These are phyloP conservation scores for Casuarina equisetifolia DNA, from an alignment of 306 rosid genomes.

Conservation along the genomic window DNA sequence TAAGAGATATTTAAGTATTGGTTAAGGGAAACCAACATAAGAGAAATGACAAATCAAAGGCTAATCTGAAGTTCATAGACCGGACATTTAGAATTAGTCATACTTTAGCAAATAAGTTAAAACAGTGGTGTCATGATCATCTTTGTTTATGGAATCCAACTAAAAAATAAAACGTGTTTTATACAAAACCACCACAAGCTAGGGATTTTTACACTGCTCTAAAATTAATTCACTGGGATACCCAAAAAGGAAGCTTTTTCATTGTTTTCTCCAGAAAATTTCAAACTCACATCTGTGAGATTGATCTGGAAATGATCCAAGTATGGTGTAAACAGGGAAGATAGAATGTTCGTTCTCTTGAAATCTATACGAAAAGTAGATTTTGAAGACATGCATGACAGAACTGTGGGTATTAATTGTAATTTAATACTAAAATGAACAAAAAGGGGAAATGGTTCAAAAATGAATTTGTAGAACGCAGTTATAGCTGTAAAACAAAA, in stretches of 20 bases:
- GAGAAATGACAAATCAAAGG: background rate
- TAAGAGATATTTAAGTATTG: constrained; percentile 11
- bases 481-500: constrained; percentile 13
- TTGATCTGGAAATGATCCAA: background rate
- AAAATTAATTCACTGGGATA: background rate
- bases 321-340: background rate
- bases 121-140: background rate
- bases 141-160: background rate
- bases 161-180: background rate
- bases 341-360: background rate
- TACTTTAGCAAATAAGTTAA: background rate
- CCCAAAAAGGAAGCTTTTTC: constrained; percentile 7
- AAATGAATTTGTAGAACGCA: constrained; percentile 11
- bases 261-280: constrained; percentile 7
- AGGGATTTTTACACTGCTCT: background rate
- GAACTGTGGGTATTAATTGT: constrained; percentile 2
- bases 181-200: background rate
- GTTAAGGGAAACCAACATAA: constrained; percentile 7
- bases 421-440: constrained; percentile 20
- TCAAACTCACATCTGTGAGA: constrained; percentile 10
- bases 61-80: background rate
- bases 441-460: constrained; percentile 11
- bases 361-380: background rate
- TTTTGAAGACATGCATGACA: constrained; percentile 5
- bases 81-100: background rate